These are phyloP conservation scores for Plasmodium gonderi DNA, from an alignment of 169 alveolate genomes.

Conservation along the genomic window DNA sequence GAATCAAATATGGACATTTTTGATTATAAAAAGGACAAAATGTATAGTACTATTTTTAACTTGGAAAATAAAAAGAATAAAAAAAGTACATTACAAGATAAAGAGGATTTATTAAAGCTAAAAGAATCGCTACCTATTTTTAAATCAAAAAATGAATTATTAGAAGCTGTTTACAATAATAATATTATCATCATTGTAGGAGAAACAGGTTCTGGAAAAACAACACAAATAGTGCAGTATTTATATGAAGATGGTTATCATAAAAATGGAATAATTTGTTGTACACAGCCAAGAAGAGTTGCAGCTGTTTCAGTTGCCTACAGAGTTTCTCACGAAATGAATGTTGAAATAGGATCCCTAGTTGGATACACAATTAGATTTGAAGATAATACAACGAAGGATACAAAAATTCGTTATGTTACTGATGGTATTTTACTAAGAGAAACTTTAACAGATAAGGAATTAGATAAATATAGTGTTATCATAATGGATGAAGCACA, in stretches of 20 bases:
- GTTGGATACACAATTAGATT: conserved; percentile 99
- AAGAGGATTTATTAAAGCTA: conserved; percentile 42
- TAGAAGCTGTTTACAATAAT: conserved; percentile 84
- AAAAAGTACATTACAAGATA: conserved; percentile 44
- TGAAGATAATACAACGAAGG: conserved; percentile 97
- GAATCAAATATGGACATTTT: conserved; percentile 71
- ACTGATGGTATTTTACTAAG: conserved; percentile 99
- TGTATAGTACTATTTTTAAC: conserved; percentile 77
- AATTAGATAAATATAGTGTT: conserved; percentile 96
- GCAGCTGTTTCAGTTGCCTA: conserved; percentile 99
- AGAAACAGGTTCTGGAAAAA: conserved; percentile 99
- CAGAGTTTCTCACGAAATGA: conserved; percentile 99
- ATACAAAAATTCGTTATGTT: conserved; percentile 98
- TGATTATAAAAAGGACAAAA: conserved; percentile 73
- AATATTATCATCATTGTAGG: conserved; percentile 98
- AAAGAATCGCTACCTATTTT: conserved; percentile 81
- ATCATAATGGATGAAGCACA: conserved; percentile 99
- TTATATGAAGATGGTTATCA: conserved; percentile 96
- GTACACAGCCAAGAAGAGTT: conserved; percentile 99
- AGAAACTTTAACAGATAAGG: conserved; percentile 98
- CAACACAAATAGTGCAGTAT: conserved; percentile 97
- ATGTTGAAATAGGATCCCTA: conserved; percentile 93
- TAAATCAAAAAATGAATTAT: conserved; percentile 81
- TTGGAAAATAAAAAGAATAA: conserved; percentile 75
- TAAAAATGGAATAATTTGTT: conserved; percentile 96